Conservation (phyloP, 169 alveolate genomes). For the Cryptosporidium sp. region DNA sequence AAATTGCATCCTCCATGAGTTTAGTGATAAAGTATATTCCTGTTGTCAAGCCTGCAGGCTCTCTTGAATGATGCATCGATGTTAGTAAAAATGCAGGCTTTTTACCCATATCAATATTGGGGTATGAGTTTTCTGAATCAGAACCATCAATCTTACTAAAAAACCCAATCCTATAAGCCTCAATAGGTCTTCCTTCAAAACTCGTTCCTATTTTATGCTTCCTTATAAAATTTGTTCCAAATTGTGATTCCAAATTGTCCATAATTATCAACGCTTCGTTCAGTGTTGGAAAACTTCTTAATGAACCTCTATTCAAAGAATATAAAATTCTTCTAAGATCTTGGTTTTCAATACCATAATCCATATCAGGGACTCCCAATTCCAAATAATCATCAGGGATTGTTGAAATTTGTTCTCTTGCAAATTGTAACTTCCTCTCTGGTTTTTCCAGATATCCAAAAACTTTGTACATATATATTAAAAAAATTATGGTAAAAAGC, state of each 20-base stretch:
- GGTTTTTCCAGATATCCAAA: neutral
- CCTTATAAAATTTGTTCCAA: constrained; percentile 34
- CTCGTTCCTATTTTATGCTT: constrained; percentile 24
- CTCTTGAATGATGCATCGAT: constrained; percentile 69
- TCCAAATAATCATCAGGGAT: constrained; percentile 46
- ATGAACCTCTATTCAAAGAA: constrained; percentile 38
- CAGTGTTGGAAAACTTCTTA: constrained; percentile 37
- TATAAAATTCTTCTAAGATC: constrained; percentile 3
- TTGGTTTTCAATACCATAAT: constrained; percentile 17
- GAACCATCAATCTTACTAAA: neutral
- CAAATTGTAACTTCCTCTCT: constrained; percentile 16
- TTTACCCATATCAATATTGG: neutral
- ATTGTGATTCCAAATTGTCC: neutral
- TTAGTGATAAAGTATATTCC: constrained; percentile 53
- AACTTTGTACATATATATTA: neutral
- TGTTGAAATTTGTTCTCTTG: constrained; percentile 36
- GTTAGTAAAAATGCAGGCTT: constrained; percentile 56
- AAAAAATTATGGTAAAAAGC: neutral
- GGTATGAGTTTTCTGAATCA: neutral
- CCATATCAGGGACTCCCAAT: neutral
- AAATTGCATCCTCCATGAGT: constrained; percentile 33
- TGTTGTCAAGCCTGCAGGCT: constrained; percentile 50
- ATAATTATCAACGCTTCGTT: constrained; percentile 17
- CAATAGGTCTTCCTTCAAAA: constrained; percentile 48
- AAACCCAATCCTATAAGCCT: constrained; percentile 29